Percentiles rank a stretch among this genome's conserved stretches.
Conservation (phyloP, 176 grass and related monocot species). For the Calamus simplicifolius region DNA sequence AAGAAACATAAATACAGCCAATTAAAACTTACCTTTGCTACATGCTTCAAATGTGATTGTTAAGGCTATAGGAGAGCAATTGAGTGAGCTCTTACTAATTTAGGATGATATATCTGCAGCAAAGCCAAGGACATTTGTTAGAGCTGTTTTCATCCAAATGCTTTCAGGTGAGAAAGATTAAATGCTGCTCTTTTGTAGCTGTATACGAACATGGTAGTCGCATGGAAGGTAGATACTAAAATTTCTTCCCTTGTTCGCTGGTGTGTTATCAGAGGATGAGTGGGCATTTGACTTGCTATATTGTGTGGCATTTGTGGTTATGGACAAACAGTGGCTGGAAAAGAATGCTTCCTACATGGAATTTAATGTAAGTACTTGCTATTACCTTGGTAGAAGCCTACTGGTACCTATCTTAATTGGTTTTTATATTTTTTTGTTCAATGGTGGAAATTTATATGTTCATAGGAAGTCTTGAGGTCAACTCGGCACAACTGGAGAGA, state of each 20-base stretch:
- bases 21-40: too few relatives aligned
- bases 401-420: not conserved
- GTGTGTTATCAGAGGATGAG: conserved; percentile 60
- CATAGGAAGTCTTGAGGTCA: conserved; percentile 69
- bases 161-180: conserved; percentile 53
- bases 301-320: conserved; percentile 79
- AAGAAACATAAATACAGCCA: too few relatives aligned
- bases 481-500: conserved; percentile 72
- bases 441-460: not conserved
- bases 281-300: conserved; percentile 98
- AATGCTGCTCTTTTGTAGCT: too few relatives aligned
- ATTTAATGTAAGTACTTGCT: conserved; percentile 52
- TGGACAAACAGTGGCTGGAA: conserved; percentile 96
- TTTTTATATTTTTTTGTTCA: not conserved
- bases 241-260: conserved; percentile 8
- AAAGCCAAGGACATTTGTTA: conserved; percentile 87
- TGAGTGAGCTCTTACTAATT: not conserved
- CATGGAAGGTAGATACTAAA: too few relatives aligned
- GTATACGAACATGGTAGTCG: too few relatives aligned
- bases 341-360: conserved; percentile 99
- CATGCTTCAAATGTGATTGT: too few relatives aligned
- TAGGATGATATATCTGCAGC: conserved; percentile 32
- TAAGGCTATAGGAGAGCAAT: too few relatives aligned
- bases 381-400: not conserved
- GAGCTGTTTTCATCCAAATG: conserved; percentile 98